Evolutionary conservation across 2,329 filamentous ascomycete species (phyloP).

Genomic region (Colletotrichum sp.): DNA sequence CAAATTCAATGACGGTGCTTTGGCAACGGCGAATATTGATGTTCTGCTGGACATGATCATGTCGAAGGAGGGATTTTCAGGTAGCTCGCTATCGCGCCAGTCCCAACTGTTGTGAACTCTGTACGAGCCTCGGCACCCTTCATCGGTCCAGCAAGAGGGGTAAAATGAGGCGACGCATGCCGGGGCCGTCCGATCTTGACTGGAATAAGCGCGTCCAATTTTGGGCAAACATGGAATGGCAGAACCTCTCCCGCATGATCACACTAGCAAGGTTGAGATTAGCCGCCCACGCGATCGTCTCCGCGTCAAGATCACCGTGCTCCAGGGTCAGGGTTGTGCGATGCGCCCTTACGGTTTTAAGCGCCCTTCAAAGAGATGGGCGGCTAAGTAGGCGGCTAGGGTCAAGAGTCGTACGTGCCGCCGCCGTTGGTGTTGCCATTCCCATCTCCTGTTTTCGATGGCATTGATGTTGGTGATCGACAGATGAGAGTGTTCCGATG

Average conservation of each 20-base stretch:
- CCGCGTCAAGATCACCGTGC: neutral
- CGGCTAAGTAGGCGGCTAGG: neutral
- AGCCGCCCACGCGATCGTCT: neutral
- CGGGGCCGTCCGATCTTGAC: slow-evolving; percentile 6
- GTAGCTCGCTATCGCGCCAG: neutral
- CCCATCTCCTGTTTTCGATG: neutral
- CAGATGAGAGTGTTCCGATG: neutral
- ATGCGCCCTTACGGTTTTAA: neutral
- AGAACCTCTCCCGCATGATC: neutral
- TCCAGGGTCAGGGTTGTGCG: neutral
- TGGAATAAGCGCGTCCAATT: neutral
- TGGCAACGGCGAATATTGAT: neutral
- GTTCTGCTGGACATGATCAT: neutral
- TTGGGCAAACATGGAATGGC: neutral
- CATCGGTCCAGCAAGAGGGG: neutral
- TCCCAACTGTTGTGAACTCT: slow-evolving; percentile 13
- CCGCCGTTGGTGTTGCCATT: neutral
- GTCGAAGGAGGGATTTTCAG: neutral
- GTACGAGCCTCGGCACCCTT: neutral
- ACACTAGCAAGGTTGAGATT: neutral
- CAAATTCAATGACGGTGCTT: neutral
- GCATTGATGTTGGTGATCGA: neutral
- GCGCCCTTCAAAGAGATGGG: neutral
- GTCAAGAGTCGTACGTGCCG: neutral
- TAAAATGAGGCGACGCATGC: neutral